Percentiles rank a stretch among this genome's conserved stretches.
Evolutionary conservation across 2,329 filamentous ascomycete species (phyloP).

Genomic region (Fusarium nisikadoi): DNA sequence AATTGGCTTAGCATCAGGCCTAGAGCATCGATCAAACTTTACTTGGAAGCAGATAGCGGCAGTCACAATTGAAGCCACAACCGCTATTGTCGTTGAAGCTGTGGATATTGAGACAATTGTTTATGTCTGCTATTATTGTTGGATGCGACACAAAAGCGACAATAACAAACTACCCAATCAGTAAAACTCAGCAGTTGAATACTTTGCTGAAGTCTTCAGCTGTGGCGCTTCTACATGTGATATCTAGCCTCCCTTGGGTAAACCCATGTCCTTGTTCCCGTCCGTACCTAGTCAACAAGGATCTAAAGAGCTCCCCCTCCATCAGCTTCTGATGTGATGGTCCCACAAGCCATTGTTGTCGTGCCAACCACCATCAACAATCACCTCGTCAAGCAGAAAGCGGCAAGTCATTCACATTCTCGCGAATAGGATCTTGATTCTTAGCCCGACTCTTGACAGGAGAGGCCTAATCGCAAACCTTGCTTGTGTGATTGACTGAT

Average conservation of each 20-base stretch:
- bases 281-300: constrained; percentile 3
- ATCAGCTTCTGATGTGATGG: constrained; percentile 5
- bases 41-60: constrained; percentile 19
- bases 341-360: constrained; percentile 16
- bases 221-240: constrained; percentile 31
- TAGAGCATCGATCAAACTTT: constrained; percentile 4
- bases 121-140: not conserved
- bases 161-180: constrained; percentile 9
- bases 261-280: constrained; percentile 25
- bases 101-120: not conserved
- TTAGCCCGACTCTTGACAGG: constrained; percentile 11
- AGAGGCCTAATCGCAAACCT: constrained; percentile 20
- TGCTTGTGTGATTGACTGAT: constrained; percentile 14
- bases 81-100: constrained; percentile 19
- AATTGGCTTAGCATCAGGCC: not conserved
- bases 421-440: constrained; percentile 21
- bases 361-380: constrained; percentile 32
- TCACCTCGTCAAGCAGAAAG: constrained; percentile 22
- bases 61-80: constrained; percentile 30
- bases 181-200: not conserved
- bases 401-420: constrained; percentile 18
- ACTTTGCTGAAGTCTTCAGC: not conserved
- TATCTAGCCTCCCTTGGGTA: not conserved
- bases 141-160: not conserved
- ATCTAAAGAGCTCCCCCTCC: constrained; percentile 15